Conservation (phyloP, 768 basidiomycete genomes). For the Agaricus blazei region DNA sequence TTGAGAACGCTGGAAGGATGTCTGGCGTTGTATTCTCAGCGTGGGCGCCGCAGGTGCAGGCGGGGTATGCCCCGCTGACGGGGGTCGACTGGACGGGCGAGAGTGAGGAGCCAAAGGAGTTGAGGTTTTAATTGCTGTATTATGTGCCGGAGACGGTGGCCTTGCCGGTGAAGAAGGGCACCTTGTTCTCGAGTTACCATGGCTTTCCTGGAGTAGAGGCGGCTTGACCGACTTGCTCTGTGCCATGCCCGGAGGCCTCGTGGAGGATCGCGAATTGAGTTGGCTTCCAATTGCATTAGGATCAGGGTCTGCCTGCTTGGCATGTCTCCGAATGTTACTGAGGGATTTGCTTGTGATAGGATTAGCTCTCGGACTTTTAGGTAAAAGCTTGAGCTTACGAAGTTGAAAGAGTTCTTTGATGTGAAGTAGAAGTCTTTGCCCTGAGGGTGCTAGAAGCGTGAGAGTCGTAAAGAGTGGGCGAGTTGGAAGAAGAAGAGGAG, state of each 20-base stretch:
- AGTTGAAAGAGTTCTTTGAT: background rate
- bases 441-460: conserved; percentile 16
- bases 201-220: conserved; percentile 28
- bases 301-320: conserved; percentile 10
- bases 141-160: conserved; percentile 4
- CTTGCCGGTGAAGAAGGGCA: conserved; percentile 7
- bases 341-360: background rate
- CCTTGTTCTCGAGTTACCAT: background rate
- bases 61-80: conserved; percentile 7
- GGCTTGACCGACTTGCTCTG: conserved; percentile 29
- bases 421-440: background rate
- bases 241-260: conserved; percentile 47
- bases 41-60: background rate
- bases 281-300: conserved; percentile 26
- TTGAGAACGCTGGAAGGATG: conserved; percentile 35
- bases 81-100: conserved; percentile 10
- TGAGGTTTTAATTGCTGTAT: conserved; percentile 2
- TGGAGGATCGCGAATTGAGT: conserved; percentile 32
- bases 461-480: conserved; percentile 29
- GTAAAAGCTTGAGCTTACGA: conserved; percentile 6
- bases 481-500: conserved; percentile 54
- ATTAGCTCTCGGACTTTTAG: conserved; percentile 3
- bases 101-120: conserved; percentile 6
- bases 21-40: conserved; percentile 32
- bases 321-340: background rate